Evolutionary conservation across 306 rosid genomes (phyloP).

Genomic region (barrel medic (Medicago truncatula)): DNA sequence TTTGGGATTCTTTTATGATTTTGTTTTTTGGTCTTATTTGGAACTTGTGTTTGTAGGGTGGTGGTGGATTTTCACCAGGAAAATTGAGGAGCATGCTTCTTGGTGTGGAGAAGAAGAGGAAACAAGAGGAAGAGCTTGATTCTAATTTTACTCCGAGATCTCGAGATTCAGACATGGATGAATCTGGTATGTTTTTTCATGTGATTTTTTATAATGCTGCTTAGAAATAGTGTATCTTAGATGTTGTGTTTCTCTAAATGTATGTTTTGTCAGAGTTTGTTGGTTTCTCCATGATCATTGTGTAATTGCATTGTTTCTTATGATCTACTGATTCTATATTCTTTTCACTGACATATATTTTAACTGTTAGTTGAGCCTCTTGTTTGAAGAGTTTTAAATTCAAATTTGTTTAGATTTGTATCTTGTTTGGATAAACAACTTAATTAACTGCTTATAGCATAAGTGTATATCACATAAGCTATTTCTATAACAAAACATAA

Average conservation of each 20-base stretch:
- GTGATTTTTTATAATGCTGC: slow-evolving; percentile 33
- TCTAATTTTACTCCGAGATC: slow-evolving; percentile 73
- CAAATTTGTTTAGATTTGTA: slow-evolving; percentile 27
- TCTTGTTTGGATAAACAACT: not conserved
- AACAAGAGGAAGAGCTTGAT: slow-evolving; percentile 67
- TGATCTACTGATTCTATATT: slow-evolving; percentile 16
- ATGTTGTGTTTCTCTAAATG: slow-evolving; percentile 25
- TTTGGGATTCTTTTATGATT: slow-evolving; percentile 19
- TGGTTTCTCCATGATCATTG: slow-evolving; percentile 23
- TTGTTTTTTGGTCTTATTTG: slow-evolving; percentile 24
- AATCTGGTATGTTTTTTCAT: slow-evolving; percentile 61
- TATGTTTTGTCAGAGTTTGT: slow-evolving; percentile 18
- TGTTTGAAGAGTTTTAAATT: slow-evolving; percentile 13
- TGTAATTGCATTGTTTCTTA: not conserved
- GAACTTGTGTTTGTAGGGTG: slow-evolving; percentile 58
- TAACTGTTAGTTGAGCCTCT: not conserved
- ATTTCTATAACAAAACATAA: too few species aligned
- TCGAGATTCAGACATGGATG: slow-evolving; percentile 66
- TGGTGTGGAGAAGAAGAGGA: slow-evolving; percentile 89
- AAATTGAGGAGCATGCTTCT: slow-evolving; percentile 82
- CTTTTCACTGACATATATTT: slow-evolving; percentile 16
- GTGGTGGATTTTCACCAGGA: slow-evolving; percentile 93
- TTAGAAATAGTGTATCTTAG: slow-evolving; percentile 18
- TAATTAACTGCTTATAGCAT: not conserved
- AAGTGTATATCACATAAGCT: too few species aligned